phyloP scores from a whole-genome alignment of 768 basidiomycete species.

The Lactifluus piperatus region DNA sequence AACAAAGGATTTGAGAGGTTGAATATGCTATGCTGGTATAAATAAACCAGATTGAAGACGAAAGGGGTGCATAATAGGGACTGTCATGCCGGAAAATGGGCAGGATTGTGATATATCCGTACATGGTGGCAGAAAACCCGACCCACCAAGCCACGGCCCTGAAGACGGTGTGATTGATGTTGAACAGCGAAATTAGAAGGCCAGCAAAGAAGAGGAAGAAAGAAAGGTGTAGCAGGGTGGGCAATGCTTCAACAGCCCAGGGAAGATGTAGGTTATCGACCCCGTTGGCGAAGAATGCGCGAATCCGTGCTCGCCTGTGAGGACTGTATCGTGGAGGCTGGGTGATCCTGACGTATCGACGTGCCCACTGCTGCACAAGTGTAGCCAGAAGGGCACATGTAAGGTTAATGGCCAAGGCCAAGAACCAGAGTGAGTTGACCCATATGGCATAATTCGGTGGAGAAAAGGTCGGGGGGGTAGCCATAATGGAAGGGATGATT shows the following conservation, averaged over 20 bases:
- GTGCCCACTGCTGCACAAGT: too few relatives aligned
- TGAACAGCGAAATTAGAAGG: too few relatives aligned
- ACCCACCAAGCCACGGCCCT: not conserved
- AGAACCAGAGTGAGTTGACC: too few relatives aligned
- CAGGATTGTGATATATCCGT: not conserved
- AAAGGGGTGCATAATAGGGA: too few relatives aligned
- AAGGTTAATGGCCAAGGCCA: not conserved
- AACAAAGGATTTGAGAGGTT: not conserved
- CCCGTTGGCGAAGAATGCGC: not conserved
- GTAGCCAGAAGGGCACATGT: too few relatives aligned
- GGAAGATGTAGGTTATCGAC: too few relatives aligned
- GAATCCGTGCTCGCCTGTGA: not conserved
- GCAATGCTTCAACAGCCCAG: not conserved
- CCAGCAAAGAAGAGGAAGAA: too few relatives aligned
- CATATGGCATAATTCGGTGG: too few relatives aligned
- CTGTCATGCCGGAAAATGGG: too few relatives aligned
- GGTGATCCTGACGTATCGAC: too few relatives aligned
- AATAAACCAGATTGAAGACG: not conserved
- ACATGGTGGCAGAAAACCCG: not conserved
- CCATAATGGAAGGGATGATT: not conserved
- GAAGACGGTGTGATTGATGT: too few relatives aligned
- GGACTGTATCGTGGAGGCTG: not conserved
- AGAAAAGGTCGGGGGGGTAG: not conserved
- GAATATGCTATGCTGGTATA: not conserved
- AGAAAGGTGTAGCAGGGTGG: not conserved